Conservation (phyloP, 2,329 filamentous ascomycete species). For the Microthyrium microscopicum region DNA sequence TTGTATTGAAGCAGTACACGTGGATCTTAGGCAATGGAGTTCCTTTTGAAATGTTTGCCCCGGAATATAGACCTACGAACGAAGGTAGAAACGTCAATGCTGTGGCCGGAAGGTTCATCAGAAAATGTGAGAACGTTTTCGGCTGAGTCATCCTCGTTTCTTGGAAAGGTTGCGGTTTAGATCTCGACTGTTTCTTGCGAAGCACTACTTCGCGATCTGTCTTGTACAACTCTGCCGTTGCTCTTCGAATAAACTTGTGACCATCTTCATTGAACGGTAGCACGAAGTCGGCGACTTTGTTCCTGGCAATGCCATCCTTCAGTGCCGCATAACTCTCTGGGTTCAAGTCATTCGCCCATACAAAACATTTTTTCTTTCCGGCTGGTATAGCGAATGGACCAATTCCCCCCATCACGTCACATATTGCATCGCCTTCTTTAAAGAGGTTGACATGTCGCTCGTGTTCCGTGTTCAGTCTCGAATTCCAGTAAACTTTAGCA, state of each 20-base stretch:
- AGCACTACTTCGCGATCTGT: slow-evolving; percentile 3
- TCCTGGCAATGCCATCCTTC: slow-evolving; percentile 49
- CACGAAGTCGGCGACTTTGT: slow-evolving; percentile 64
- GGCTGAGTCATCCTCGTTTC: slow-evolving; percentile 38
- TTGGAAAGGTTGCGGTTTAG: slow-evolving; percentile 10
- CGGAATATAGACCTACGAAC: slow-evolving; percentile 63
- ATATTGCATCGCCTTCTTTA: slow-evolving; percentile 69
- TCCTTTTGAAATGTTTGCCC: slow-evolving; percentile 24
- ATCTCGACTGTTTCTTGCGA: slow-evolving; percentile 5
- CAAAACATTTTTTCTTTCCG: slow-evolving; percentile 76
- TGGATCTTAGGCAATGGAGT: slow-evolving; percentile 65
- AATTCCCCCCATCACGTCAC: slow-evolving; percentile 94
- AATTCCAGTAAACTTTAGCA: slow-evolving; percentile 96
- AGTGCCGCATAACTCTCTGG: slow-evolving; percentile 69
- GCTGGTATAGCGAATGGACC: slow-evolving; percentile 89
- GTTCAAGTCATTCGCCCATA: slow-evolving; percentile 95
- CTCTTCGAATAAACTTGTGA: slow-evolving; percentile 57
- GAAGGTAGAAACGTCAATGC: slow-evolving; percentile 67
- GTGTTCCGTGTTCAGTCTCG: slow-evolving; percentile 77
- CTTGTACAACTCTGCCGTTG: slow-evolving; percentile 39
- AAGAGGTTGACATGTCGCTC: slow-evolving; percentile 50
- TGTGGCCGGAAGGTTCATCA: slow-evolving; percentile 92
- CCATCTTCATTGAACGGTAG: slow-evolving; percentile 70
- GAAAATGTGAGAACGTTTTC: slow-evolving; percentile 71
- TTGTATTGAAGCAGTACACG: slow-evolving; percentile 84